Evolutionary conservation across 2,329 filamentous ascomycete species (phyloP), one percentile per base, ranked within the genome.

Genomic region (Microdochium paspali): DNA sequence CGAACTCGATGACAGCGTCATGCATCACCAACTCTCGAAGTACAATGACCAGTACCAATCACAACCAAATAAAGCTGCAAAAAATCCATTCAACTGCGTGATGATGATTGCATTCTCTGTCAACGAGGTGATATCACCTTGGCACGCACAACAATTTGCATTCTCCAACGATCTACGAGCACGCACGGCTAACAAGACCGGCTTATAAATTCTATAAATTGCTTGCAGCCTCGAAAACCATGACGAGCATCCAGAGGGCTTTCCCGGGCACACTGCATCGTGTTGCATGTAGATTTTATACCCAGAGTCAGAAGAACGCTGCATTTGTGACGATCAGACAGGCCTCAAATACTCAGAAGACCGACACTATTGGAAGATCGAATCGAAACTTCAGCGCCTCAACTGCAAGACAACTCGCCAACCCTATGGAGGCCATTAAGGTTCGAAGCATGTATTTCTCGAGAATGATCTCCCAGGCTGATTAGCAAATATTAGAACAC

Each of bases 401-500:
- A 23, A 20, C 32, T 32, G n/a, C 24, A 30, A 40, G 12, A 20
- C 49, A 21, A 42, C 31, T 39, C 30, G 44, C 24, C 13, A 28
- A 47, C 26, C 42, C 18, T 20, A 58, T 58, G 53, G 50, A 58
- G 0, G 23, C 54, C 24, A 52, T 56, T 50, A 58, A 52, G 54
- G 57, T 56, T 47, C 20, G 49, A 30, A n/a, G 10, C n/a, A 12
- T n/a, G 31, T 15, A 9, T n/a, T 35, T 15, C 10, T n/a, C 18
- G 10, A 7, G 6, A 18, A 35, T 35, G 31, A 12, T 12, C 7
- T 12, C 10, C 6, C 18, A 9, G 20, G 18, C 35, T 40, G 15
- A 40, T 18, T 21, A 6, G 15, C 10, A 18, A 12, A 21, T 5
- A 15, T 7, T 6, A 40, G 35, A 73, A 74, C 52, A 73, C 74